A percentile compares a stretch with the other conserved stretches of the same genome.
phyloP scores from a whole-genome alignment of 495 filamentous ascomycete species.

The Tuber microsphaerosporum region DNA sequence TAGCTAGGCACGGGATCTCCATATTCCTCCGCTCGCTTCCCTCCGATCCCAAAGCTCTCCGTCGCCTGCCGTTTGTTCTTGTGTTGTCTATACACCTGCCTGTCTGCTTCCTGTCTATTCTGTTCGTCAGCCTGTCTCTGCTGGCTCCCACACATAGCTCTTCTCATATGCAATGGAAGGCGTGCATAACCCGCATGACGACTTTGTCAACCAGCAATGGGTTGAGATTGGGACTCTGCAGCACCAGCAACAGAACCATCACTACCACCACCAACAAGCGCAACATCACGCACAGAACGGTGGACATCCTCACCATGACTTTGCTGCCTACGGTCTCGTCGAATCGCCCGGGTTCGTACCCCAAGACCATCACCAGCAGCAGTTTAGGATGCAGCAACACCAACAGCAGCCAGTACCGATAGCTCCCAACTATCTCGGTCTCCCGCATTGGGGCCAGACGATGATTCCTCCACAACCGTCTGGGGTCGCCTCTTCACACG shows the following conservation, averaged over 20 bases:
- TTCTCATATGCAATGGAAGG: conserved; percentile 43
- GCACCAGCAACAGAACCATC: conserved; percentile 37
- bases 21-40: conserved; percentile 33
- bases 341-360: conserved; percentile 36
- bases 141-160: conserved; percentile 35
- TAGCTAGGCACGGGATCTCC: conserved; percentile 38
- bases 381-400: conserved; percentile 37
- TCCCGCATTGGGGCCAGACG: conserved; percentile 38
- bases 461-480: conserved; percentile 25
- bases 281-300: conserved; percentile 52
- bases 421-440: conserved; percentile 37
- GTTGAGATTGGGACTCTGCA: conserved; percentile 48
- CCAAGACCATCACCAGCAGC: conserved; percentile 27
- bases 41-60: conserved; percentile 36
- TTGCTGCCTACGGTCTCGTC: conserved; percentile 43
- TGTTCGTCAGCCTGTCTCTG: conserved; percentile 31
- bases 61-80: conserved; percentile 17
- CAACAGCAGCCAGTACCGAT: conserved; percentile 36
- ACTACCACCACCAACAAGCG: conserved; percentile 43
- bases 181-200: conserved; percentile 44
- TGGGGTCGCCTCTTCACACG: conserved; percentile 20
- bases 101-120: conserved; percentile 27
- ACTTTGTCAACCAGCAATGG: conserved; percentile 52
- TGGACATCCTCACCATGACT: conserved; percentile 48
- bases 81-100: conserved; percentile 3